A percentile compares a stretch with the other conserved stretches of the same genome.
Conservation (phyloP, 345 rosid genomes). For the Trapa bicornis region DNA sequence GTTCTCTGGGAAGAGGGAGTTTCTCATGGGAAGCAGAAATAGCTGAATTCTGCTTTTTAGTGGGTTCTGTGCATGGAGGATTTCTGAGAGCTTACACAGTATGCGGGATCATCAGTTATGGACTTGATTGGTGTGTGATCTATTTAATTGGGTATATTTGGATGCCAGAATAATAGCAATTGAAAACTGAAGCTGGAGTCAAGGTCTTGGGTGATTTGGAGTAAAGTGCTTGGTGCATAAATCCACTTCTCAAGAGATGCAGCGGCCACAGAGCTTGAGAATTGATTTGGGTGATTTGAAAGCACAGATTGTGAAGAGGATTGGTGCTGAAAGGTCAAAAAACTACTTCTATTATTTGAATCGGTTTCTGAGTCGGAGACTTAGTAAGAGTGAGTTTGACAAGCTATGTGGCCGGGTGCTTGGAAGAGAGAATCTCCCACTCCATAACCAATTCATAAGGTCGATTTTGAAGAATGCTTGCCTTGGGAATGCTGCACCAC, state of each 20-base stretch:
- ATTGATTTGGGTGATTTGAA: conserved; percentile 71
- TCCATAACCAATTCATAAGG: conserved; percentile 74
- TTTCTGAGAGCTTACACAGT: neutral
- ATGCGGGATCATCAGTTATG: neutral
- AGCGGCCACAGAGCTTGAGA: conserved; percentile 63
- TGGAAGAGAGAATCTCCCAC: conserved; percentile 78
- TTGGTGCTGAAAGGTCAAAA: conserved; percentile 75
- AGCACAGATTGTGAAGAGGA: conserved; percentile 62
- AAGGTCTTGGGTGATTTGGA: conserved; percentile 9
- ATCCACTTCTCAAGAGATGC: conserved; percentile 52
- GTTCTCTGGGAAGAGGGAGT: conserved; percentile 22
- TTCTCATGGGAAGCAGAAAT: conserved; percentile 20
- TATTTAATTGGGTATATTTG: conserved; percentile 3
- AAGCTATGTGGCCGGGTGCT: conserved; percentile 57
- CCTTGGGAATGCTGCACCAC: conserved; percentile 56
- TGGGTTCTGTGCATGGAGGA: neutral
- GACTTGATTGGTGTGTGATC: neutral
- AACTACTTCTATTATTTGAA: conserved; percentile 63
- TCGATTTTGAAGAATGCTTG: conserved; percentile 75
- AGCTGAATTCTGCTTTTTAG: conserved; percentile 15
- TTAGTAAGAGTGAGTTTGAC: conserved; percentile 74
- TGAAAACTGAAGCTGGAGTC: conserved; percentile 4
- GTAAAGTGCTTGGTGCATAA: conserved; percentile 35
- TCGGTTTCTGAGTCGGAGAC: conserved; percentile 72
- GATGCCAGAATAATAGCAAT: neutral